phyloP scores from a whole-genome alignment of 345 rosid species.

The Ailanthus altissimus region DNA sequence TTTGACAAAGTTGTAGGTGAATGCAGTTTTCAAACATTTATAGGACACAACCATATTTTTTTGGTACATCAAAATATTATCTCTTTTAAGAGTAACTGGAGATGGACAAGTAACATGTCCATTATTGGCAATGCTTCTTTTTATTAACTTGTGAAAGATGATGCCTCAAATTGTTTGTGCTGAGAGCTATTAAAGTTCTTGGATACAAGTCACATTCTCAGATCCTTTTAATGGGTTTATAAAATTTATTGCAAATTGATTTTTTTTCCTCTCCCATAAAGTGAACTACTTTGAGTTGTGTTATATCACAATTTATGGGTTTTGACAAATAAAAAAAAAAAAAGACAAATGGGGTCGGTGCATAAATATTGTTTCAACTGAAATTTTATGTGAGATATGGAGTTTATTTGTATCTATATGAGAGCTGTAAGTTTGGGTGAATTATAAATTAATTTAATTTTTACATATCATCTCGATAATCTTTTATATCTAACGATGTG shows the following conservation, averaged over 20 bases:
- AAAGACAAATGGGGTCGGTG: too few relatives aligned
- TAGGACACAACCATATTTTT: constrained; percentile 40
- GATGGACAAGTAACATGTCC: constrained; percentile 1
- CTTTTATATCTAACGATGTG: too few relatives aligned
- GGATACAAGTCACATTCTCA: constrained; percentile 6
- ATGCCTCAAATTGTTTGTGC: too few relatives aligned
- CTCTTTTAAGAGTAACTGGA: neutral
- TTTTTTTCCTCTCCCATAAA: neutral
- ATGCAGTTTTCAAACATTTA: constrained; percentile 55
- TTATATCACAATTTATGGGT: neutral
- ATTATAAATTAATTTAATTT: too few relatives aligned
- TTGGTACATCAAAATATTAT: constrained; percentile 15
- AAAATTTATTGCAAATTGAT: neutral
- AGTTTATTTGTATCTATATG: too few relatives aligned
- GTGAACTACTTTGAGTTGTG: neutral
- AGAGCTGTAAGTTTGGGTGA: too few relatives aligned
- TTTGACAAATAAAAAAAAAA: too few relatives aligned
- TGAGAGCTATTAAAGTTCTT: neutral
- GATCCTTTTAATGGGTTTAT: neutral
- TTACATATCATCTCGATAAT: too few relatives aligned
- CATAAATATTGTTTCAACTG: too few relatives aligned
- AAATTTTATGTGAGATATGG: too few relatives aligned
- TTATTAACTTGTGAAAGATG: neutral
- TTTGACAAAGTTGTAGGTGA: constrained; percentile 43
- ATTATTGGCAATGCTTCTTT: neutral